A percentile compares a stretch with the other conserved stretches of the same genome.
Conservation (phyloP, 2,329 filamentous ascomycete genomes). For the Dactylellina leptospora region DNA sequence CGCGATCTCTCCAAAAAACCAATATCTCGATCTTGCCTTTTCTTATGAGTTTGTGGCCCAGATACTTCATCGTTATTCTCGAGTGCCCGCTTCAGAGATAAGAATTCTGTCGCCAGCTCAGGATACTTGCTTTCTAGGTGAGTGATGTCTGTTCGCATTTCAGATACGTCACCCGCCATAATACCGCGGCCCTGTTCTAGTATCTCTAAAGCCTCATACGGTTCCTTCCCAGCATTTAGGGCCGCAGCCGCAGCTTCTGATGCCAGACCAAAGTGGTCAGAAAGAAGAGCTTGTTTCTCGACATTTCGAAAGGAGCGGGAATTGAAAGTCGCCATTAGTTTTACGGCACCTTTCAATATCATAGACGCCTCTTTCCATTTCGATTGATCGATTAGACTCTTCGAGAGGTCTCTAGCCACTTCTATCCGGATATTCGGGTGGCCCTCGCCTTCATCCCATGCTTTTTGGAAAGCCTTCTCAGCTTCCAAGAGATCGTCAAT, state of each 20-base stretch:
- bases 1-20: background rate
- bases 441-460: too few species aligned
- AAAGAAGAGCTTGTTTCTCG: slow-evolving; percentile 1
- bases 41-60: background rate
- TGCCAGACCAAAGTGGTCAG: background rate
- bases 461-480: too few species aligned
- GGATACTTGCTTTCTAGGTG: slow-evolving; percentile 25
- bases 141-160: slow-evolving; percentile 54
- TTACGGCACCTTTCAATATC: too few species aligned
- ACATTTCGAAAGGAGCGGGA: background rate
- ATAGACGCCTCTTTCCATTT: too few species aligned
- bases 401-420: too few species aligned
- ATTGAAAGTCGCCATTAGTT: background rate
- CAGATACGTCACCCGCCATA: slow-evolving; percentile 53
- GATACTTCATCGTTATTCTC: background rate
- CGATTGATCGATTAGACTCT: too few species aligned
- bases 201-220: slow-evolving; percentile 48
- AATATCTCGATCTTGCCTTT: background rate
- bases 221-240: slow-evolving; percentile 40
- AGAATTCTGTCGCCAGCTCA: slow-evolving; percentile 22
- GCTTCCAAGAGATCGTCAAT: too few species aligned
- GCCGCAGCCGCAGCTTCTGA: slow-evolving; percentile 1
- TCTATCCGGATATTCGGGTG: too few species aligned
- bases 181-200: slow-evolving; percentile 58
- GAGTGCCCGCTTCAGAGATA: background rate